phyloP scores from a whole-genome alignment of 176 grass and related monocot genomes.

The Eleusine coracana region DNA sequence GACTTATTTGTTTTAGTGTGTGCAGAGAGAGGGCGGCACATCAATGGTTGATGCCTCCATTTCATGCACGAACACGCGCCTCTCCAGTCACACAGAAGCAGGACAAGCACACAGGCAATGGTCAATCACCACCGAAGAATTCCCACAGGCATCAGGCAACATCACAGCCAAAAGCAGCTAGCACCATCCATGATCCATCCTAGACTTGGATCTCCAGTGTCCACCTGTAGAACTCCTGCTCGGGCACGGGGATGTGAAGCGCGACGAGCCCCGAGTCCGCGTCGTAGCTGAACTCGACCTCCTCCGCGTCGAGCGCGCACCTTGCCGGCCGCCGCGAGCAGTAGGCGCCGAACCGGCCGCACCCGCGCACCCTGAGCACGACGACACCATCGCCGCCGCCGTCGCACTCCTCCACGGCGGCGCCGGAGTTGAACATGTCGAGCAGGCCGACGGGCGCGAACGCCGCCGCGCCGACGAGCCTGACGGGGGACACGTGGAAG shows the following conservation, averaged over 20 bases:
- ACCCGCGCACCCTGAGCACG: slow-evolving; percentile 39
- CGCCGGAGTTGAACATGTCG: slow-evolving; percentile 88
- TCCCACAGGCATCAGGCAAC: neutral
- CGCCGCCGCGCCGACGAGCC: slow-evolving; percentile 10
- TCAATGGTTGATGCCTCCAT: slow-evolving; percentile 19
- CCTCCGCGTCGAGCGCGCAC: slow-evolving; percentile 51
- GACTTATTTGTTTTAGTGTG: slow-evolving; percentile 6
- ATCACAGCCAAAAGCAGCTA: too few species aligned
- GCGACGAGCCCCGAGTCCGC: slow-evolving; percentile 47
- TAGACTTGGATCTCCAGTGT: slow-evolving; percentile 60
- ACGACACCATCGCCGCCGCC: slow-evolving; percentile 16
- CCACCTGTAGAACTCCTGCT: slow-evolving; percentile 69
- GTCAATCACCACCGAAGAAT: neutral
- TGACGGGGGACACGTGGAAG: slow-evolving; percentile 57
- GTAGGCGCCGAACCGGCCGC: slow-evolving; percentile 74
- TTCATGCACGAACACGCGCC: neutral
- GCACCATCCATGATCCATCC: neutral
- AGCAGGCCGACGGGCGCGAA: slow-evolving; percentile 71
- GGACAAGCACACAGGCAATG: neutral
- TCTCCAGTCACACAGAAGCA: neutral
- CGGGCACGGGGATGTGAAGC: slow-evolving; percentile 61
- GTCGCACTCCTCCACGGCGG: slow-evolving; percentile 65
- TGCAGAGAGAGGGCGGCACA: neutral
- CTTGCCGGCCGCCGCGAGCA: slow-evolving; percentile 36
- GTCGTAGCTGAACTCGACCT: slow-evolving; percentile 59